These are phyloP conservation scores for Climacium dendroides DNA, from an alignment of 225 moss, liverwort and hornwort genomes.

Conservation along the genomic window DNA sequence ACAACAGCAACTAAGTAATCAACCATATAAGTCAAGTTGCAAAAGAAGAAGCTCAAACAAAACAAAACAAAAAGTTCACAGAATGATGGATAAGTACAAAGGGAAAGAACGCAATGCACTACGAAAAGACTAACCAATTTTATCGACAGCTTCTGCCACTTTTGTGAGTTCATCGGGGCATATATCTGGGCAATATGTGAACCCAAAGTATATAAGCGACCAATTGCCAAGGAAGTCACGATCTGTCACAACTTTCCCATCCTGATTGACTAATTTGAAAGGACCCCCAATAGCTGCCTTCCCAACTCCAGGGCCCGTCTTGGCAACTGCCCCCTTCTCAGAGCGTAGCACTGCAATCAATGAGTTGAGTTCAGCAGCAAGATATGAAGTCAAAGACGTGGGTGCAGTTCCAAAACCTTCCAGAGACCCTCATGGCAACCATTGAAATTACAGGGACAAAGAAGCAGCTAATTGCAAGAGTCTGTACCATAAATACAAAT, in stretches of 20 bases:
- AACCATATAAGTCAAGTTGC: background rate
- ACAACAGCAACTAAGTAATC: background rate
- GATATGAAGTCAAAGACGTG: background rate
- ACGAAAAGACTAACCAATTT: constrained; percentile 36
- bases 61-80: background rate
- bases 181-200: constrained; percentile 79
- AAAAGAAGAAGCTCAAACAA: background rate
- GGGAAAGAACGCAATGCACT: background rate
- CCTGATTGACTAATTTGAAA: constrained; percentile 71
- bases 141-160: constrained; percentile 59
- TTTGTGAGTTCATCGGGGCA: constrained; percentile 80
- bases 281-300: constrained; percentile 87
- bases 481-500: background rate
- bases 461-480: background rate
- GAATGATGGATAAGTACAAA: background rate
- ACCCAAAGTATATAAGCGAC: constrained; percentile 88
- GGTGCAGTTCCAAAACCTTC: background rate
- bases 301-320: constrained; percentile 62
- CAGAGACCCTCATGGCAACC: background rate
- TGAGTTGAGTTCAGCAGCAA: background rate
- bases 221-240: constrained; percentile 81
- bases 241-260: constrained; percentile 65
- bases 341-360: constrained; percentile 43
- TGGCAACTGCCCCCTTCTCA: constrained; percentile 32
- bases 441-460: background rate